These are phyloP conservation scores for Anastatica hierochuntica DNA, from an alignment of 345 rosid genomes.

Conservation along the genomic window DNA sequence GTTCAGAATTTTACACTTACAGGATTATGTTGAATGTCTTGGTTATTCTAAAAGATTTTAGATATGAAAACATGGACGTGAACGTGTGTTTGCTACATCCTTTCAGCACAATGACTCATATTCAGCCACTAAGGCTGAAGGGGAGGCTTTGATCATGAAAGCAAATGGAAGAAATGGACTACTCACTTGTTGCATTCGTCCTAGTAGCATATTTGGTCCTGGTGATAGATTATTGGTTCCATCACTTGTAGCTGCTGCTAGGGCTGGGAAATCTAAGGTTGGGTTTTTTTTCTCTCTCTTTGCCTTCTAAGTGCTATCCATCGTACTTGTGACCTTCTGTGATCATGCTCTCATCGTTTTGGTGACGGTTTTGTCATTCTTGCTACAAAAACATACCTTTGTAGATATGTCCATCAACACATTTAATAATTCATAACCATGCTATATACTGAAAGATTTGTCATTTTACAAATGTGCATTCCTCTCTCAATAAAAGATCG, in stretches of 20 bases:
- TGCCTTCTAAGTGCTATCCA: neutral
- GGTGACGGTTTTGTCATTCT: neutral
- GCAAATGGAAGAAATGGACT: conserved; percentile 70
- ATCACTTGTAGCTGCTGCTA: conserved; percentile 67
- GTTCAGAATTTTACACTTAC: neutral
- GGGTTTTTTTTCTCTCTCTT: conserved; percentile 2
- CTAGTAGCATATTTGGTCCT: conserved; percentile 90
- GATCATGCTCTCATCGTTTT: neutral
- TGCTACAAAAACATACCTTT: neutral
- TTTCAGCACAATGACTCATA: conserved; percentile 81
- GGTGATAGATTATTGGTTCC: conserved; percentile 87
- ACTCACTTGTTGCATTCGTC: conserved; percentile 85
- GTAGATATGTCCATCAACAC: neutral
- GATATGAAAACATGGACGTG: no score
- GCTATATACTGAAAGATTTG: neutral
- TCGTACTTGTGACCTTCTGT: neutral
- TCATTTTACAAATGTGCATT: neutral
- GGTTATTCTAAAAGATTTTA: no score
- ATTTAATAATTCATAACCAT: neutral
- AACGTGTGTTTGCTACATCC: no score
- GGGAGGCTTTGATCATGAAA: conserved; percentile 56
- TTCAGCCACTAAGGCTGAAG: conserved; percentile 89
- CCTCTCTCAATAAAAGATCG: neutral
- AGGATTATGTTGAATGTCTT: neutral
- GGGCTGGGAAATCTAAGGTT: conserved; percentile 90